Conservation (phyloP, 2,329 filamentous ascomycete genomes). For the Calonectria ilicicola region DNA sequence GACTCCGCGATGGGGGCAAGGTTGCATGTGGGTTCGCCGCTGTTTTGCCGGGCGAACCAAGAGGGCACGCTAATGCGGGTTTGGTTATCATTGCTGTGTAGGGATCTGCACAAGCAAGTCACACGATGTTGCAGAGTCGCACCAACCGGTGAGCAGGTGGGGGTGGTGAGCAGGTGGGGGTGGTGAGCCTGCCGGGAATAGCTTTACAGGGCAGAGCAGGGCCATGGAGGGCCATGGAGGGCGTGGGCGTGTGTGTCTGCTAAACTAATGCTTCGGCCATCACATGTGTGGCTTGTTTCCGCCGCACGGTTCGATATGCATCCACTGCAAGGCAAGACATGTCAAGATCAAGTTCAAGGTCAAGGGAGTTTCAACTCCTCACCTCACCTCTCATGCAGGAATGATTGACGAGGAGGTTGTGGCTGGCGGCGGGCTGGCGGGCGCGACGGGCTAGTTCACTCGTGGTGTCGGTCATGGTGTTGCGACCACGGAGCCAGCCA, state of each 20-base stretch:
- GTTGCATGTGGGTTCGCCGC: slow-evolving; percentile 1
- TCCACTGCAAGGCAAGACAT: no score
- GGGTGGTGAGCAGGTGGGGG: neutral
- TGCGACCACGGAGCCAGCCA: no score
- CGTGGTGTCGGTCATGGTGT: no score
- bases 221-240: no score
- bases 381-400: no score
- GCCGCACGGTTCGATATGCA: neutral
- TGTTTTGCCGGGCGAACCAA: slow-evolving; percentile 1
- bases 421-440: no score
- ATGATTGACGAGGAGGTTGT: no score
- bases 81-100: neutral
- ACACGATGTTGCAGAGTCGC: slow-evolving; percentile 7
- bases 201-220: neutral
- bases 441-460: no score
- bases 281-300: slow-evolving; percentile 6
- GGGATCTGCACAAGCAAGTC: neutral
- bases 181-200: neutral
- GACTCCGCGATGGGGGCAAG: slow-evolving; percentile 4
- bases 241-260: no score
- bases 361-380: no score
- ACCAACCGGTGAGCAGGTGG: slow-evolving; percentile 7
- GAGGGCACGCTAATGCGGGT: neutral
- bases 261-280: neutral
- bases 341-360: no score